Conservation (phyloP, 257 asterid genomes). For the Plantago ovata region DNA sequence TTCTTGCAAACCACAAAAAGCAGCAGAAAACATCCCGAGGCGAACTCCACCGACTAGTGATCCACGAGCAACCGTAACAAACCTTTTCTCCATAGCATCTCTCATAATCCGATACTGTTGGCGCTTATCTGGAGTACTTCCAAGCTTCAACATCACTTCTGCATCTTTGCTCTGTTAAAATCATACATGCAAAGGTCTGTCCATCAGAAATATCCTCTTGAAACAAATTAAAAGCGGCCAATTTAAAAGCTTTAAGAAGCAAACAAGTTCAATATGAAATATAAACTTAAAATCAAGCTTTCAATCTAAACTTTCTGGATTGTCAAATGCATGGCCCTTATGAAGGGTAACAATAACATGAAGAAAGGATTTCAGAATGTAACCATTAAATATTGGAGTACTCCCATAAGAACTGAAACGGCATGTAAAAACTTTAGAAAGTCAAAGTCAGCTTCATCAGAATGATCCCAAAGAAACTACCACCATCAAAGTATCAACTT, state of each 20-base stretch:
- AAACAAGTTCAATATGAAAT: background rate
- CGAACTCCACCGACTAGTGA: slow-evolving; percentile 94
- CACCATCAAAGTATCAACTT: too few relatives aligned
- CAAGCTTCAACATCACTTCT: slow-evolving; percentile 95
- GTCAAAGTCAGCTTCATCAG: too few relatives aligned
- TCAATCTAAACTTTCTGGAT: too few relatives aligned
- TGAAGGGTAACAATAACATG: too few relatives aligned
- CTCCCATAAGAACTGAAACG: too few relatives aligned
- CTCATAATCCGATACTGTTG: slow-evolving; percentile 93
- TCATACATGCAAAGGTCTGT: slow-evolving; percentile 17
- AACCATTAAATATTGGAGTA: too few relatives aligned
- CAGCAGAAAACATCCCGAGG: slow-evolving; percentile 93
- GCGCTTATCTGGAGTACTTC: slow-evolving; percentile 93
- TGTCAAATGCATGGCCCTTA: too few relatives aligned
- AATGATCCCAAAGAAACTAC: too few relatives aligned
- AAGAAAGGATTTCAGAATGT: too few relatives aligned
- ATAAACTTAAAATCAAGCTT: too few relatives aligned
- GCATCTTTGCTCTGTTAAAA: slow-evolving; percentile 87
- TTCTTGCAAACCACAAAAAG: slow-evolving; percentile 81
- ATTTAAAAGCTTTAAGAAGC: slow-evolving; percentile 2
- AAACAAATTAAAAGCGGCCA: slow-evolving; percentile 6
- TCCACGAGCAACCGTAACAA: slow-evolving; percentile 84
- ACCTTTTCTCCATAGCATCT: slow-evolving; percentile 98
- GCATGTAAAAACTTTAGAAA: too few relatives aligned
- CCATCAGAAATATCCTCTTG: slow-evolving; percentile 17